These are phyloP conservation scores for Obelidium mucronatum DNA, from an alignment of 192 early-diverging fungal species.

Conservation along the genomic window DNA sequence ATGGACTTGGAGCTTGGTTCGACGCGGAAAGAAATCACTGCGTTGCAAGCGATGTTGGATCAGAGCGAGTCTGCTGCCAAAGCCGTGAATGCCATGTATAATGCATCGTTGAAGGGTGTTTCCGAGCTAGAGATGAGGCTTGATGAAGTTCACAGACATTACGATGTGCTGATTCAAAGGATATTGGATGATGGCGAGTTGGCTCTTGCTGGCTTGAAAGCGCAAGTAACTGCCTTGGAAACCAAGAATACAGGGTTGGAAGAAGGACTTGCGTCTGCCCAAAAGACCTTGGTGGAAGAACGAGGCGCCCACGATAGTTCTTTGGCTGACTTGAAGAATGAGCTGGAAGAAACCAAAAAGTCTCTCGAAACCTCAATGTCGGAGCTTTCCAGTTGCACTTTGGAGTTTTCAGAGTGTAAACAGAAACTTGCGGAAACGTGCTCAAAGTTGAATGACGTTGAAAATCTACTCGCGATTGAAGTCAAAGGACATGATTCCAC, in stretches of 20 bases:
- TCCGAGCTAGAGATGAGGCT: slow-evolving; percentile 10
- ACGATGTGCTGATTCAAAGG: slow-evolving; percentile 1
- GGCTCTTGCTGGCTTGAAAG: neutral
- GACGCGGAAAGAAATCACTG: neutral
- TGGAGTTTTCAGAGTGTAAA: neutral
- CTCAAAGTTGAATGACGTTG: neutral
- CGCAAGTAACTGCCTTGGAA: neutral
- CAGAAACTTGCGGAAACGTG: neutral
- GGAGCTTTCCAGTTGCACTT: neutral
- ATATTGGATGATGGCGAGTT: neutral
- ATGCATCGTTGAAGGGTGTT: neutral
- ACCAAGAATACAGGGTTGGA: neutral
- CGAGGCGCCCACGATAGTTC: neutral
- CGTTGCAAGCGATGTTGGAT: neutral
- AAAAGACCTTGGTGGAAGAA: neutral
- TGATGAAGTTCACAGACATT: slow-evolving; percentile 5
- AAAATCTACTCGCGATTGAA: neutral
- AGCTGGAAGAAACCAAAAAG: neutral
- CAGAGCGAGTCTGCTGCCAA: neutral
- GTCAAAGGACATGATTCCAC: neutral
- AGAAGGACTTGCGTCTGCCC: neutral
- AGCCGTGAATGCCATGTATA: neutral
- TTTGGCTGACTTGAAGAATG: neutral
- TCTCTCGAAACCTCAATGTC: neutral
- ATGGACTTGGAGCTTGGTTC: neutral